These are phyloP conservation scores for Aspergillus baeticus DNA, from an alignment of 495 filamentous ascomycete species.

Conservation along the genomic window DNA sequence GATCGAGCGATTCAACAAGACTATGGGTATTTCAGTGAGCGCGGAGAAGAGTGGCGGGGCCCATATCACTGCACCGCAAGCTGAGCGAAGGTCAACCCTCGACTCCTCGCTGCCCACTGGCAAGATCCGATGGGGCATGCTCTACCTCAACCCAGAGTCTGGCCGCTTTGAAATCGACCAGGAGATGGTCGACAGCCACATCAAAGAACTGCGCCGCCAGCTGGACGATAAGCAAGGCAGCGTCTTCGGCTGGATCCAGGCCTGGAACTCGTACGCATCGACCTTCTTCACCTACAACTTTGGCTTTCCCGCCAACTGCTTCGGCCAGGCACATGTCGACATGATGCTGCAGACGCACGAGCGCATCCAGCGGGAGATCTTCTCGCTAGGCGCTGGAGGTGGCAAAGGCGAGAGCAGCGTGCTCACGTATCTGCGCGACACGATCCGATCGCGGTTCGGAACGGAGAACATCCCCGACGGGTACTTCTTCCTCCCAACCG, in stretches of 20 bases:
- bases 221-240: constrained; percentile 6
- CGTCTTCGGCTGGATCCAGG: constrained; percentile 18
- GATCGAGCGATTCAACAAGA: constrained; percentile 10
- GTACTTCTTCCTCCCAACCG: constrained; percentile 18
- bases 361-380: constrained; percentile 14
- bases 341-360: constrained; percentile 14
- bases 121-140: constrained; percentile 16
- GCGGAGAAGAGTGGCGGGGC: neutral
- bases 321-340: constrained; percentile 15
- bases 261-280: constrained; percentile 15
- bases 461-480: constrained; percentile 10
- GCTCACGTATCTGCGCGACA: constrained; percentile 9
- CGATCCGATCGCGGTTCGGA: constrained; percentile 4
- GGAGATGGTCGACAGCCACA: constrained; percentile 12
- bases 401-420: constrained; percentile 13
- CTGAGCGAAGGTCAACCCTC: neutral
- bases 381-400: neutral
- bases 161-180: constrained; percentile 19
- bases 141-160: constrained; percentile 14
- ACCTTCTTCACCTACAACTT: constrained; percentile 19
- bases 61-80: neutral
- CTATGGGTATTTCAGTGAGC: constrained; percentile 8
- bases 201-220: constrained; percentile 6
- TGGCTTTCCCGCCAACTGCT: constrained; percentile 15
- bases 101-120: constrained; percentile 7